Evolutionary conservation across 1,284 basidiomycete genomes (phyloP).

Genomic region (Lentinula novae-zelandiae): DNA sequence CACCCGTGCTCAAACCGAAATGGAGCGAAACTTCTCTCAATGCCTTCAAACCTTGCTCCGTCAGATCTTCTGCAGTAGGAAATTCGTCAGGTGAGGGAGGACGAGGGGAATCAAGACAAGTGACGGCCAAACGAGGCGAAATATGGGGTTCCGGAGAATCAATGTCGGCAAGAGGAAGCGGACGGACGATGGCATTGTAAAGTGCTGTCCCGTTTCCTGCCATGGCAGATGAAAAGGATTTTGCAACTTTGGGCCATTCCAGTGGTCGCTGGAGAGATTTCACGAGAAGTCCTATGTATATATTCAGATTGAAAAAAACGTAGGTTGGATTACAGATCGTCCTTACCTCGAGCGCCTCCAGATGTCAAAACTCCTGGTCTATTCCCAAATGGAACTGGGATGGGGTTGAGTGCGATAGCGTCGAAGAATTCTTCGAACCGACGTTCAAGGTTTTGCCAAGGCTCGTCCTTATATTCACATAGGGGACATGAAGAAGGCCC

Average conservation of each 20-base stretch:
- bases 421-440: slow-evolving; percentile 33
- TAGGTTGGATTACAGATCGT: neutral
- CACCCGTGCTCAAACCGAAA: slow-evolving; percentile 19
- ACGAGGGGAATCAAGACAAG: slow-evolving; percentile 21
- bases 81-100: neutral
- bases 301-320: neutral
- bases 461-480: slow-evolving; percentile 21
- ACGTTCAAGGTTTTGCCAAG: slow-evolving; percentile 22
- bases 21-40: slow-evolving; percentile 18
- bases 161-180: neutral
- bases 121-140: slow-evolving; percentile 18
- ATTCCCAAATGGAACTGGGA: slow-evolving; percentile 25
- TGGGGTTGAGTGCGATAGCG: slow-evolving; percentile 26
- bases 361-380: slow-evolving; percentile 31
- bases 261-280: slow-evolving; percentile 15
- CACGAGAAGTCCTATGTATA: slow-evolving; percentile 10
- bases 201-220: slow-evolving; percentile 20
- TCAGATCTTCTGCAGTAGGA: slow-evolving; percentile 20
- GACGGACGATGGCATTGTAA: slow-evolving; percentile 11
- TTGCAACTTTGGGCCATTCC: slow-evolving; percentile 12
- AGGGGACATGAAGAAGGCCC: slow-evolving; percentile 29
- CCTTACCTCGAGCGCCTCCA: slow-evolving; percentile 28
- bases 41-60: slow-evolving; percentile 18
- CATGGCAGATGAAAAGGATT: slow-evolving; percentile 17
- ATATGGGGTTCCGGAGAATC: slow-evolving; percentile 10